phyloP scores from a whole-genome alignment of 2,329 filamentous ascomycete species.

The Talaromyces albobiverticillius region DNA sequence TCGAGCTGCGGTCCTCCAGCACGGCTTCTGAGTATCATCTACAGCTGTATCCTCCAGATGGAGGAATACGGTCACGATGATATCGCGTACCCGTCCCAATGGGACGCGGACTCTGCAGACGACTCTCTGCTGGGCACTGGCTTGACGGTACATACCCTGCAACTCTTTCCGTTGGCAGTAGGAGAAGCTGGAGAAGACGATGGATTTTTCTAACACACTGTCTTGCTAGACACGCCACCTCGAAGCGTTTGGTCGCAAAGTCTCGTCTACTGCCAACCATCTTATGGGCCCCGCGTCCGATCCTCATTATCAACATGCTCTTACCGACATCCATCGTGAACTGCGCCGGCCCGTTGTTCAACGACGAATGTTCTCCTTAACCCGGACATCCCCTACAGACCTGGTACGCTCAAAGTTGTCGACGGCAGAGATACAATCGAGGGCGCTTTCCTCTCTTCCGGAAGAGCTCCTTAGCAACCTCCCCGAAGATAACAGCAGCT shows the following conservation, averaged over 20 bases:
- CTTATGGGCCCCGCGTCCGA: conserved; percentile 70
- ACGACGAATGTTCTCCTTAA: conserved; percentile 85
- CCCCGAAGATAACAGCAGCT: conserved; percentile 78
- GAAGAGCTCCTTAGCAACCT: conserved; percentile 89
- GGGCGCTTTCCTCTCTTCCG: conserved; percentile 80
- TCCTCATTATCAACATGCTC: conserved; percentile 76
- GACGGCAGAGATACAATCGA: conserved; percentile 87
- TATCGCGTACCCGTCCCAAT: conserved; percentile 45
- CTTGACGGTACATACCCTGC: conserved; percentile 39
- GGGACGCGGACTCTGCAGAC: conserved; percentile 34
- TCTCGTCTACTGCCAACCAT: conserved; percentile 88
- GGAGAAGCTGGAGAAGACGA: too few relatives aligned
- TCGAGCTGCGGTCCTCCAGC: conserved; percentile 22
- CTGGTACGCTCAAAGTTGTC: conserved; percentile 89
- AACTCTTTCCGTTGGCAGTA: background rate
- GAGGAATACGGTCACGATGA: conserved; percentile 46
- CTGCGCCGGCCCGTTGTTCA: conserved; percentile 80
- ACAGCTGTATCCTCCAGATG: conserved; percentile 27
- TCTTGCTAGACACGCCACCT: conserved; percentile 72
- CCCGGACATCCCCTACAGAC: conserved; percentile 88
- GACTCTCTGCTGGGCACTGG: conserved; percentile 48
- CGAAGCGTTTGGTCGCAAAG: conserved; percentile 90
- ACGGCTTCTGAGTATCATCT: conserved; percentile 8
- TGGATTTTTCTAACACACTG: background rate
- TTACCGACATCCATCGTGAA: conserved; percentile 86